These are phyloP conservation scores for Pistacia atlantica DNA, from an alignment of 345 rosid genomes.

Conservation along the genomic window DNA sequence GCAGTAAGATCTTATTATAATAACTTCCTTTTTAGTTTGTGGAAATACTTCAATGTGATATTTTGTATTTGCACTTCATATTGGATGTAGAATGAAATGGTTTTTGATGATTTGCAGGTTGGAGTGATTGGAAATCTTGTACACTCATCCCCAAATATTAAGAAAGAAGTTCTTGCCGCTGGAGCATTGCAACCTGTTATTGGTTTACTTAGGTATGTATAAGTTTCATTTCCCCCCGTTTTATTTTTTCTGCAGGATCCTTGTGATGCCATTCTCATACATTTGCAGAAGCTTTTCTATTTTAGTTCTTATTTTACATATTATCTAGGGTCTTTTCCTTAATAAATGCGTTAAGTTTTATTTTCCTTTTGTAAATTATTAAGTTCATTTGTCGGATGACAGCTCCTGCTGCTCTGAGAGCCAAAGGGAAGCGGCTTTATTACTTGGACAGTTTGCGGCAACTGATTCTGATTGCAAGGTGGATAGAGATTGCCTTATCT, in stretches of 20 bases:
- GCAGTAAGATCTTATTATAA: conserved; percentile 58
- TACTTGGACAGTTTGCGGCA: conserved; percentile 98
- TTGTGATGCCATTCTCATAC: conserved; percentile 5
- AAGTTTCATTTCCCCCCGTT: background rate
- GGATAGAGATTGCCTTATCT: conserved; percentile 6
- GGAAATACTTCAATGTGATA: conserved; percentile 12
- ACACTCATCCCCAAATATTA: conserved; percentile 92
- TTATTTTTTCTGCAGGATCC: background rate
- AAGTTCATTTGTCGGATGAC: conserved; percentile 26
- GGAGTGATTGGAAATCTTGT: conserved; percentile 96
- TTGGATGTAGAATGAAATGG: conserved; percentile 11
- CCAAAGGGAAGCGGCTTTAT: conserved; percentile 98
- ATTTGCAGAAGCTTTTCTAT: conserved; percentile 5
- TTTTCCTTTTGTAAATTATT: background rate
- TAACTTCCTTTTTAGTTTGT: conserved; percentile 4
- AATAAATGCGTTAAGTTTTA: background rate
- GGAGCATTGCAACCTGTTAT: conserved; percentile 99
- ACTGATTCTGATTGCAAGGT: conserved; percentile 99
- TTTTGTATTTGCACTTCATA: conserved; percentile 2
- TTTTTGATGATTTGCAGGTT: conserved; percentile 46
- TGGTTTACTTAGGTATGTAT: conserved; percentile 75
- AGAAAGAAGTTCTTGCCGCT: conserved; percentile 91
- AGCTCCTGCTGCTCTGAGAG: conserved; percentile 98
- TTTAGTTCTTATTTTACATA: background rate
- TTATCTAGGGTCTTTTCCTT: background rate